A percentile compares a stretch with the other conserved stretches of the same genome.
Evolutionary conservation across 805 yeast species (phyloP).

Genomic region (Candida bentonensis): DNA sequence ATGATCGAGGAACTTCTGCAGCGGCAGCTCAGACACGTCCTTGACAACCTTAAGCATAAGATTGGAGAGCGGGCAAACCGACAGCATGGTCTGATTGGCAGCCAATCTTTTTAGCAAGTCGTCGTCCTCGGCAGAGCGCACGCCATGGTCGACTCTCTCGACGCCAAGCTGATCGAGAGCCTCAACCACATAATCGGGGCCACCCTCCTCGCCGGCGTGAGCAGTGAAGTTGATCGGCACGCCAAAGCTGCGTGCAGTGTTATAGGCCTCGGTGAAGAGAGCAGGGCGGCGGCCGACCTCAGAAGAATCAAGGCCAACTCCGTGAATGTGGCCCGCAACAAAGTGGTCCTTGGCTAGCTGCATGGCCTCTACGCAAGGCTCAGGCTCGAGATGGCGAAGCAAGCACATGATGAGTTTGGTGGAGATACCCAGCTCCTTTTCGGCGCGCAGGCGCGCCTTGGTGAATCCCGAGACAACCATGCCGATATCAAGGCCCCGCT

Average conservation of each 20-base stretch:
- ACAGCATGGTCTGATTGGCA: constrained; percentile 38
- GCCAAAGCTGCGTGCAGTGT: constrained; percentile 30
- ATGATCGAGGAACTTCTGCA: constrained; percentile 42
- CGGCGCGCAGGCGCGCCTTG: constrained; percentile 53
- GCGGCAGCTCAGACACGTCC: constrained; percentile 54
- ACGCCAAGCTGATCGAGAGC: constrained; percentile 47
- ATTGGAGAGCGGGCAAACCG: constrained; percentile 69
- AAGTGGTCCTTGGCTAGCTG: constrained; percentile 37
- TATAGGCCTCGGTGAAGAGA: constrained; percentile 50
- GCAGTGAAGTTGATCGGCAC: constrained; percentile 57
- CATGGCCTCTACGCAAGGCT: constrained; percentile 43
- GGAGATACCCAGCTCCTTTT: constrained; percentile 43
- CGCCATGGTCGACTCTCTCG: constrained; percentile 71
- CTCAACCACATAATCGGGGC: constrained; percentile 46
- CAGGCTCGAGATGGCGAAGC: constrained; percentile 58
- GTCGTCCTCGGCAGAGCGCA: constrained; percentile 43
- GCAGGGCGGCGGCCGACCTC: constrained; percentile 70
- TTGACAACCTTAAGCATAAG: constrained; percentile 61
- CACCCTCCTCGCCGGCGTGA: constrained; percentile 87
- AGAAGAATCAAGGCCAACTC: constrained; percentile 70
- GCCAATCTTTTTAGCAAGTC: constrained; percentile 46
- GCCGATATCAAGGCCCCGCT: constrained; percentile 47
- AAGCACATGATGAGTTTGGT: constrained; percentile 71
- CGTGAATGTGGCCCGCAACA: constrained; percentile 48
- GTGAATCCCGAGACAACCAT: constrained; percentile 51